phyloP scores from a whole-genome alignment of 305 asterid genomes.

The Solanum hybrid region DNA sequence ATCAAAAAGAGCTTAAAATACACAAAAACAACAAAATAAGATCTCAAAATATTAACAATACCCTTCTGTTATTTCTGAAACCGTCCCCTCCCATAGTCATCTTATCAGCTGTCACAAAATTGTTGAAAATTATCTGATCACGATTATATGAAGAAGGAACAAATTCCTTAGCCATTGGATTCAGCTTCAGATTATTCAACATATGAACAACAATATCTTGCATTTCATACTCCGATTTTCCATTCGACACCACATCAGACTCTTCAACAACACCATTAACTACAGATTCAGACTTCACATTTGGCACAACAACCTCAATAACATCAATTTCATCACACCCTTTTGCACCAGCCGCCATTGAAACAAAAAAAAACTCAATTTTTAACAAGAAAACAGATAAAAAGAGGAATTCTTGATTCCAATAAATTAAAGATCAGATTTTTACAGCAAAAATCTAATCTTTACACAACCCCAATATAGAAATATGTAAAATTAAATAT shows the following conservation, averaged over 20 bases:
- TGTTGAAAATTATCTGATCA: slow-evolving; percentile 45
- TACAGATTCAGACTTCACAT: slow-evolving; percentile 27
- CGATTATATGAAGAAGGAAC: slow-evolving; percentile 64
- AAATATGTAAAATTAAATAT: not conserved
- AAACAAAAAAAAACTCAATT: slow-evolving; percentile 19
- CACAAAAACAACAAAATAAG: not conserved
- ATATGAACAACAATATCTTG: slow-evolving; percentile 34
- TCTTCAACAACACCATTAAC: slow-evolving; percentile 29
- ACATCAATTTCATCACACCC: slow-evolving; percentile 55
- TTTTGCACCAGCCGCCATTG: slow-evolving; percentile 85
- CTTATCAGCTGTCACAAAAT: slow-evolving; percentile 40
- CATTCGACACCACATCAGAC: slow-evolving; percentile 36
- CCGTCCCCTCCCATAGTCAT: slow-evolving; percentile 44
- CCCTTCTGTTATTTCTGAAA: slow-evolving; percentile 58
- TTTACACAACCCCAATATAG: not conserved
- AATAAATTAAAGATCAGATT: not conserved
- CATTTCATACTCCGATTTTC: slow-evolving; percentile 60
- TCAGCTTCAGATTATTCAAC: slow-evolving; percentile 65
- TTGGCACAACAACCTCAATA: slow-evolving; percentile 35
- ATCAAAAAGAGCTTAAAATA: not conserved
- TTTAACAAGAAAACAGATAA: not conserved
- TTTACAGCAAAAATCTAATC: not conserved
- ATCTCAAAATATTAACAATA: slow-evolving; percentile 17
- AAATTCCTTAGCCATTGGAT: slow-evolving; percentile 90
- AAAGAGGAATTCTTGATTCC: slow-evolving; percentile 11